Percentiles rank a stretch among this genome's conserved stretches.
Evolutionary conservation across 306 rosid species (phyloP).

Genomic region (Gillenia trifoliata): DNA sequence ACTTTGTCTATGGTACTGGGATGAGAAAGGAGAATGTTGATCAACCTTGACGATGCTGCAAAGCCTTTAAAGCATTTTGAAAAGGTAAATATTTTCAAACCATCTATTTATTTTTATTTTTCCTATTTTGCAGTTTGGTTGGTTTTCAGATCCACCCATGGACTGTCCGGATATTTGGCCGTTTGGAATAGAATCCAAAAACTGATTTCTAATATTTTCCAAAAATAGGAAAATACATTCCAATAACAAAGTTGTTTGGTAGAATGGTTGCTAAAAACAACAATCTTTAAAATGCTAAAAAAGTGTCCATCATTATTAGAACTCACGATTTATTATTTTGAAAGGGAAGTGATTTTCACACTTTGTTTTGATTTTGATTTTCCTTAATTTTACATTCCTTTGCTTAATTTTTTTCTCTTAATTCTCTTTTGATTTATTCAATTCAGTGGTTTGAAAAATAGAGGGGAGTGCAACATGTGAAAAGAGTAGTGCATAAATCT

Average conservation of each 20-base stretch:
- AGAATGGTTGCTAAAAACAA: neutral
- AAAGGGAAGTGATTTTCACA: neutral
- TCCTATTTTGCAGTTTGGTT: neutral
- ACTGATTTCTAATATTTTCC: neutral
- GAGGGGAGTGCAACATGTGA: neutral
- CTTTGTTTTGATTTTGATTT: neutral
- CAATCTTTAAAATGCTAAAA: neutral
- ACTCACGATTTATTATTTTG: neutral
- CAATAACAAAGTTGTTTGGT: neutral
- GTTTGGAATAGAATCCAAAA: neutral
- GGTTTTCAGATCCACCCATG: slow-evolving; percentile 22
- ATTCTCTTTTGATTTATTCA: too few species aligned
- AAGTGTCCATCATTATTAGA: neutral
- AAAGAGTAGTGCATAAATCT: neutral
- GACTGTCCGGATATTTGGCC: neutral
- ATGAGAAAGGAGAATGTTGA: neutral
- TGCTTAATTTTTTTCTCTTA: neutral
- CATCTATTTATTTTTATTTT: neutral
- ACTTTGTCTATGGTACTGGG: neutral
- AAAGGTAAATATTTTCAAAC: neutral
- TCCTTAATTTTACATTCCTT: neutral
- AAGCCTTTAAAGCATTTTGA: neutral
- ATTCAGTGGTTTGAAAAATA: too few species aligned
- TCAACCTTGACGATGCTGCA: slow-evolving; percentile 1
- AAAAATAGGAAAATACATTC: neutral